Percentiles rank a stretch among this genome's conserved stretches.
These are phyloP conservation scores for Chaetoceros tenuissimus DNA, from an alignment of 108 stramenopile genomes.

Conservation along the genomic window DNA sequence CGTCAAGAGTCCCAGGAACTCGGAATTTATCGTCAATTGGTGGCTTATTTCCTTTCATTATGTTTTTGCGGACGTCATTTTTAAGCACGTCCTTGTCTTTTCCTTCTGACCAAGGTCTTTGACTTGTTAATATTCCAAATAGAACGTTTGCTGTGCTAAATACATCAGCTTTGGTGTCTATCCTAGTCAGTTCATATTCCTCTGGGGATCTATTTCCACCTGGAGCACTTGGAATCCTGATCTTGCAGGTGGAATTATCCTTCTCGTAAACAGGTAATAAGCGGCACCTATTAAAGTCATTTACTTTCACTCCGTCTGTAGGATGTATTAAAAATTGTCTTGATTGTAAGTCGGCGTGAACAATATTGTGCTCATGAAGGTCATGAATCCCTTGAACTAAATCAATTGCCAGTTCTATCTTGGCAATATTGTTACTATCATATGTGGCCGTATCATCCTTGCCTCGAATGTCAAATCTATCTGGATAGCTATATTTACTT, in stretches of 20 bases:
- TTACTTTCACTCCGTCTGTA: not conserved
- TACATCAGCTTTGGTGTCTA: conserved; percentile 21
- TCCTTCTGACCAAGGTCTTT: conserved; percentile 19
- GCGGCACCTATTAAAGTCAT: conserved; percentile 3
- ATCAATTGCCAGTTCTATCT: conserved; percentile 48
- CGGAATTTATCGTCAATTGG: not conserved
- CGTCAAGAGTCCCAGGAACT: not conserved
- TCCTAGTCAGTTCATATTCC: not conserved
- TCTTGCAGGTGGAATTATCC: not conserved
- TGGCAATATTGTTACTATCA: conserved; percentile 15
- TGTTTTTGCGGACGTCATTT: not conserved
- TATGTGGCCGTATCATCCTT: too few relatives aligned
- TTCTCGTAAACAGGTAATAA: not conserved
- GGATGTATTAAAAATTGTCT: not conserved
- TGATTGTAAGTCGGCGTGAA: not conserved
- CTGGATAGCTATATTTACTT: conserved; percentile 15
- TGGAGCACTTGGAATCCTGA: not conserved
- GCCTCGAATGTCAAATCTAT: conserved; percentile 19
- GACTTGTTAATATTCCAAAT: conserved; percentile 33
- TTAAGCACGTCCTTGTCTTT: conserved; percentile 8
- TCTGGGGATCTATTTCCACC: not conserved
- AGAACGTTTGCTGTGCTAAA: conserved; percentile 32
- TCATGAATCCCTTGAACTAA: conserved; percentile 49
- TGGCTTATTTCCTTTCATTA: not conserved
- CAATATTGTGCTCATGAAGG: conserved; percentile 22